Conservation (phyloP, 2,329 filamentous ascomycete species). For the Ophioceras dolichostomum region DNA sequence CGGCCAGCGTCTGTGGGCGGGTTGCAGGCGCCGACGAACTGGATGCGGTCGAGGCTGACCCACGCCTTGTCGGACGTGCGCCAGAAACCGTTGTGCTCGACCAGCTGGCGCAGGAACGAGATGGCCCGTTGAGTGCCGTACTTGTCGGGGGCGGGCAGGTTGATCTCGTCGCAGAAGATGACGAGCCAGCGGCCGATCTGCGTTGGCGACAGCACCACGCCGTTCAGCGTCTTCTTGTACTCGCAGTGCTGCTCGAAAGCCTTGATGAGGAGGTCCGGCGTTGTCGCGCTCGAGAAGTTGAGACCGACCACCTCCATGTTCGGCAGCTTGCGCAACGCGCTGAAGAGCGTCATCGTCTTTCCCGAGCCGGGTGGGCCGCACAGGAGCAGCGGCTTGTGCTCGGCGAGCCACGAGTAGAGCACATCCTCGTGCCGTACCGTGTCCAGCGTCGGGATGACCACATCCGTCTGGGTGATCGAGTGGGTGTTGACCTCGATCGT, state of each 20-base stretch:
- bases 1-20: conserved; percentile 94
- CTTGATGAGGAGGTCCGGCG: conserved; percentile 94
- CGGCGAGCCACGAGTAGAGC: conserved; percentile 97
- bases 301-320: conserved; percentile 99
- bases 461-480: conserved; percentile 93
- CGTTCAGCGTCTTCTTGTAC: conserved; percentile 96
- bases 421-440: conserved; percentile 97
- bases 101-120: conserved; percentile 90
- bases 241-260: conserved; percentile 99
- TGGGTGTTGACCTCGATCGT: conserved; percentile 96
- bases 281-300: conserved; percentile 98
- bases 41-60: conserved; percentile 94
- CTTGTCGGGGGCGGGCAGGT: conserved; percentile 91
- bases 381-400: conserved; percentile 92
- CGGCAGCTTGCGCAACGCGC: conserved; percentile 86
- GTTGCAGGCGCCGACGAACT: conserved; percentile 98
- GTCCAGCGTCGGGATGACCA: conserved; percentile 95
- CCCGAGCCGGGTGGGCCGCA: conserved; percentile 96
- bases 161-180: conserved; percentile 99
- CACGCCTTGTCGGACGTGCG: conserved; percentile 92
- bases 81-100: conserved; percentile 99
- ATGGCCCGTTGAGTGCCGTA: conserved; percentile 97
- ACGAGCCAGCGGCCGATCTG: conserved; percentile 98
- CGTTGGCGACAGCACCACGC: conserved; percentile 86
- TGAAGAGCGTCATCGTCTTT: conserved; percentile 99